Evolutionary conservation across 441 rosid species (phyloP).

Genomic region (Gossypium davidsonii): DNA sequence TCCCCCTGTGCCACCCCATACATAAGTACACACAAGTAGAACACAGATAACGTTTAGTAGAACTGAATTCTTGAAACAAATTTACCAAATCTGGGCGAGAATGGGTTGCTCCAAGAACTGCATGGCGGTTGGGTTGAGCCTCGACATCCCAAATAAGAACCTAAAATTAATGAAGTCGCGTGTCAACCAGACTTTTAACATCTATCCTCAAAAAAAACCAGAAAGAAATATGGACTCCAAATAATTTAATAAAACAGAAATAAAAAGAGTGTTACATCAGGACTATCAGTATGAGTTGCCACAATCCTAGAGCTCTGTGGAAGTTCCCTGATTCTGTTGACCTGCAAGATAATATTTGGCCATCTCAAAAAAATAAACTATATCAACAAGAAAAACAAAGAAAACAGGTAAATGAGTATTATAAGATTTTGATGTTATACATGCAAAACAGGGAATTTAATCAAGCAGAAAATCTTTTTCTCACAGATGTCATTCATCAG

Average conservation of each 20-base stretch:
- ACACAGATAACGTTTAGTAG: neutral
- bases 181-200: neutral
- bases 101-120: conserved; percentile 76
- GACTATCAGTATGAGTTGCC: conserved; percentile 97
- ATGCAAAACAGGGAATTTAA: neutral
- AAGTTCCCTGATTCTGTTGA: conserved; percentile 96
- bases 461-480: neutral
- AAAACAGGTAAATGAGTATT: neutral
- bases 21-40: neutral
- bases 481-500: neutral
- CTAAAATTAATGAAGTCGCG: conserved; percentile 28
- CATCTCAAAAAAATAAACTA: neutral
- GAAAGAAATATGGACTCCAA: neutral
- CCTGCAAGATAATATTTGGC: conserved; percentile 39
- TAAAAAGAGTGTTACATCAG: conserved; percentile 57
- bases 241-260: neutral
- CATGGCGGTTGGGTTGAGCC: conserved; percentile 95
- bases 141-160: conserved; percentile 99
- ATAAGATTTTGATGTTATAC: neutral
- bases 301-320: conserved; percentile 89
- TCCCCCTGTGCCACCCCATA: neutral
- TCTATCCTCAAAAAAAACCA: neutral
- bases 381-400: neutral
- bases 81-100: conserved; percentile 95
- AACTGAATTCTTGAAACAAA: neutral